Percentiles rank a stretch among this genome's conserved stretches.
phyloP scores from a whole-genome alignment of 2,329 filamentous ascomycete genomes.

The Pezizomycotina sp. region DNA sequence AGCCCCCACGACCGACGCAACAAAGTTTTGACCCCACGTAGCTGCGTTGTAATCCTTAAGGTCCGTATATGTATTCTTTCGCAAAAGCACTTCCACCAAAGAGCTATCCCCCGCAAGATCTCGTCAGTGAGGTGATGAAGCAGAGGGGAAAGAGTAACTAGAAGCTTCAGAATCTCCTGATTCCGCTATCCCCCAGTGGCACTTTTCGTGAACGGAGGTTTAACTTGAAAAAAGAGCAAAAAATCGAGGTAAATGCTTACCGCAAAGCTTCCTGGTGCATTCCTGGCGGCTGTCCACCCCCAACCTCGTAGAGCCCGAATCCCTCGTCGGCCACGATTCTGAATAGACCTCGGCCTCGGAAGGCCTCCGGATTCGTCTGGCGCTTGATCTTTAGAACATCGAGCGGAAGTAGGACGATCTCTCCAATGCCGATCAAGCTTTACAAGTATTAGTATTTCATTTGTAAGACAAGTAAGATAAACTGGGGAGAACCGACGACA shows the following conservation, averaged over 20 bases:
- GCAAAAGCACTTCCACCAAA: constrained; percentile 95
- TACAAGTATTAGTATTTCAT: constrained; percentile 12
- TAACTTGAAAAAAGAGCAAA: constrained; percentile 21
- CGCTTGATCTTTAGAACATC: constrained; percentile 99
- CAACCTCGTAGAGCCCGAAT: constrained; percentile 88
- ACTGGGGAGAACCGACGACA: neutral
- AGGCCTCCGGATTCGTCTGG: constrained; percentile 96
- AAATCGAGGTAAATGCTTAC: constrained; percentile 50
- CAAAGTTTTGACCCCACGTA: constrained; percentile 87
- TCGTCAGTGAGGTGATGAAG: no score
- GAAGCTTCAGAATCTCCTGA: constrained; percentile 1
- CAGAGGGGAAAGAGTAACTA: neutral
- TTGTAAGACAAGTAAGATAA: neutral
- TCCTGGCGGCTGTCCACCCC: constrained; percentile 93
- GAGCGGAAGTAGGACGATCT: constrained; percentile 85
- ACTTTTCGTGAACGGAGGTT: constrained; percentile 5
- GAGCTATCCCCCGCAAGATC: constrained; percentile 40
- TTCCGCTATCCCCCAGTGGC: neutral
- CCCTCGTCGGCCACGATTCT: constrained; percentile 86
- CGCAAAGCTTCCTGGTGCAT: constrained; percentile 91
- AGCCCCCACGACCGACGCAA: constrained; percentile 88
- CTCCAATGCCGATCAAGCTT: constrained; percentile 87
- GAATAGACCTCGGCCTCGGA: constrained; percentile 80
- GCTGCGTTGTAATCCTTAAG: constrained; percentile 92
- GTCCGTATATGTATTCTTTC: constrained; percentile 86